A percentile compares a stretch with the other conserved stretches of the same genome.
Conservation (phyloP, 352 stramenopile species). For the Peronospora destructor region DNA sequence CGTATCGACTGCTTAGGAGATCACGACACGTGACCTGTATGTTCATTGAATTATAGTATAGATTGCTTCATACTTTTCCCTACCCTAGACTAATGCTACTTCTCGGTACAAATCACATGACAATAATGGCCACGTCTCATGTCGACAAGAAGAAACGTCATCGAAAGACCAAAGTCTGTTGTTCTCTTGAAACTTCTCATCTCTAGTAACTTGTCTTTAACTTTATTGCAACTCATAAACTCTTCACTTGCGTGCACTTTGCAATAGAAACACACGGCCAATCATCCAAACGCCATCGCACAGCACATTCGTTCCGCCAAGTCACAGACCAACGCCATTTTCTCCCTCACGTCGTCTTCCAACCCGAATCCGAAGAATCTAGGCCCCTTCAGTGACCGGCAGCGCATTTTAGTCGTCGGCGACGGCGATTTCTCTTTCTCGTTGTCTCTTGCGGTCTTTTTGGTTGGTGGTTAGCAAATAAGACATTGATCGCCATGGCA, state of each 20-base stretch:
- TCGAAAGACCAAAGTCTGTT: constrained; percentile 24
- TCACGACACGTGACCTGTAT: no score
- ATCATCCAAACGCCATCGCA: constrained; percentile 5
- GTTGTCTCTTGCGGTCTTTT: constrained; percentile 58
- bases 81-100: no score
- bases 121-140: constrained; percentile 20
- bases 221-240: background rate
- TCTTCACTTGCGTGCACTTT: background rate
- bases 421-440: constrained; percentile 85
- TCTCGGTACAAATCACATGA: no score
- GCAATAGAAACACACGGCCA: constrained; percentile 19
- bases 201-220: no score
- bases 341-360: constrained; percentile 56
- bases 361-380: constrained; percentile 82
- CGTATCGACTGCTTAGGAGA: no score
- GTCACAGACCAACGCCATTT: constrained; percentile 60
- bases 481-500: constrained; percentile 1
- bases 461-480: constrained; percentile 28
- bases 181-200: no score
- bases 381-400: constrained; percentile 64
- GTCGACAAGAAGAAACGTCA: constrained; percentile 26
- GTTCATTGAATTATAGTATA: no score
- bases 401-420: constrained; percentile 76
- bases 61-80: no score
- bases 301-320: constrained; percentile 37